Evolutionary conservation across 176 grass and related monocot species (phyloP), one percentile per base, ranked within the genome.

Genomic region (Cenchrus purpureus): DNA sequence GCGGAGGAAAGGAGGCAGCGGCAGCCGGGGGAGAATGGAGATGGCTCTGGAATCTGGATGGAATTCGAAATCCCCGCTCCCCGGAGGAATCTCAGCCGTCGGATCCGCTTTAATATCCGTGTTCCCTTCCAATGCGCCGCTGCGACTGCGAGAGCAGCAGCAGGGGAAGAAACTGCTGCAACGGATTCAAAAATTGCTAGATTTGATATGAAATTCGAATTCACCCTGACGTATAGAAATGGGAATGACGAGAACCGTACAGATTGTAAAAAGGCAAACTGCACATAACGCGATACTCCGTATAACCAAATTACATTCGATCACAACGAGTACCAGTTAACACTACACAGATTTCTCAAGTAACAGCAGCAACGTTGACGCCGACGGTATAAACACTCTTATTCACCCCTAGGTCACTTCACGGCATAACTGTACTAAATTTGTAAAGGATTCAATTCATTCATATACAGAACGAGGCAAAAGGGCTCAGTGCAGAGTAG

Each of bases 341-440:
- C 22, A 16, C 56, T 65, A 82, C 71, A 71, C 9, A 71, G 8
- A 8, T 50, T 56, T 64, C 48, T 49, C 55, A 48, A 42, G 57
- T 43, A 52, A 83, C 73, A 65, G 4, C 5, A 72, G 40, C 50
- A 13, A 65, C 22, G 50, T 85, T 48, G n/a, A 66, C 2, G 49
- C 4, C 31, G 67, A 25, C 60, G 8, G 12, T 28, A 73, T 15
- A 46, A 17, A 66, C 20, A 15, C 29, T 74, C 15, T 89, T 89
- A 85, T 81, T 85, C 52, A 12, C 37, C 51, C 50, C 51, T 76
- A 74, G 51, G 66, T 68, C n/a, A 43, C 8, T 79, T 55, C 53
- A 55, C 6, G 46, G 69, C 40, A 75, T 16, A 77, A 61, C 80
- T 91, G 85, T 84, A 91, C 69, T 40, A 46, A 91, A 87, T 76